Evolutionary conservation across 2,329 filamentous ascomycete species (phyloP), one percentile per base, ranked within the genome.

Genomic region (Fusarium penzigii): DNA sequence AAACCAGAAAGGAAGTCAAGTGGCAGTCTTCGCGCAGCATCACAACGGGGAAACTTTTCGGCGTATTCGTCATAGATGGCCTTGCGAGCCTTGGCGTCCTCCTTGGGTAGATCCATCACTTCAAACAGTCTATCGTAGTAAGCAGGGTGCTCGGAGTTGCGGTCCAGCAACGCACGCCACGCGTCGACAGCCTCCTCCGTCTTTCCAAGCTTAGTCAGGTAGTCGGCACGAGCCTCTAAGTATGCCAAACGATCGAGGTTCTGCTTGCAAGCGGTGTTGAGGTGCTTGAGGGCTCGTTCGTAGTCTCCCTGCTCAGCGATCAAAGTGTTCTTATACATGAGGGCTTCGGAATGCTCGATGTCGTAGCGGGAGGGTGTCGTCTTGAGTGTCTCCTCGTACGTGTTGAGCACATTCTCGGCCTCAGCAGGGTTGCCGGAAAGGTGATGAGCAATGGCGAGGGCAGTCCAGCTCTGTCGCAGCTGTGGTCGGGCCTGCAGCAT

Each of bases 391-490:
- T 94, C 91, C 73, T 99, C 94, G 71, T 93, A 99, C 14, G 89
- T 95, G 43, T 85, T 90, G 63, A 99, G 76, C 39, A 96, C 89
- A 65, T 92, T 91, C 75, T 99, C 94, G 29, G 94, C 95, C 65
- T 94, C 89, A 42, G 80, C 75, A 55, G 94, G 78, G 68, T 96
- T 89, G 2, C 93, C 94, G n/a, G 86, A 83, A 47, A 99, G 80
- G 67, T 99, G 94, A 69, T 96, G 86, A 36, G 93, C 94, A 51
- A 97, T 89, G 39, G 94, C 94, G 55, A 99, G 77, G n/a, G 91
- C 94, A 5, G 94, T 97, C 95, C 95, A 99, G 74, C 93, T 97
- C 75, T 95, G 90, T 62, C 95, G 84, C 55, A 94, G 68, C 59
- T 87, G 84, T 2, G 94, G 89, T 53, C 89, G 85, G 42, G 89